Base-by-base conservation (phyloP, 306 rosid genomes). In the Crotalaria pallida region DNA sequence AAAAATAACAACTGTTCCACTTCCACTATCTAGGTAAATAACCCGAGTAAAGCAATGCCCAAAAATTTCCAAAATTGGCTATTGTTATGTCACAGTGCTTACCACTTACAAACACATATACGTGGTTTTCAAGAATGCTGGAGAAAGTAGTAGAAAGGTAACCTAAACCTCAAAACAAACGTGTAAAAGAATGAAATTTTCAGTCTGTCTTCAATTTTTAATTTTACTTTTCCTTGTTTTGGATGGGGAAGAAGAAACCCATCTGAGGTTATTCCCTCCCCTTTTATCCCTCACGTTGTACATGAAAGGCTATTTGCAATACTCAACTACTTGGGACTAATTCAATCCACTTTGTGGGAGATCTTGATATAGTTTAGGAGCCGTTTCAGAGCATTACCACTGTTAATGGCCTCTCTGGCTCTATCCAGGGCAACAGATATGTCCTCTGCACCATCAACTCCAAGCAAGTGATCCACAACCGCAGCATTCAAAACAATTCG, bases 321-420 rank as follows among this genome's bases (percentile, higher is more conserved):
- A 34, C 51, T 61, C 48, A 67, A 48, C 59, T 41, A 34, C 56
- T 40, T 13, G 58, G 21, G 77, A 38, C 67, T 53, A 74, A 44
- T 68, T 83, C 70, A 81, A 27, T 66, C 67, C 62, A 90, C 66
- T 77, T 80, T 74, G 63, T 87, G 84, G 45, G 98, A 88, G 53
- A 83, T 73, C 80, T 83, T 94, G 45, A 94, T 91, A 81, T 94
- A 94, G 52, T 84, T 88, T 26, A 91, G 55, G 47, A 94, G 84
- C 71, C 88, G 87, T 79, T 86, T 86, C 11, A 94, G 85, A 75
- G 97, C 98, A 64, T 84, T 75, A 69, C 98, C 96, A 79, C 92
- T 90, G 83, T 94, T 96, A 69, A 94, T 90, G 71, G 91, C 95
- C 76, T 90, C 98, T 78, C 97, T 83, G 23, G 96, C 97, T 82